Evolutionary conservation across 2,329 filamentous ascomycete species (phyloP).

Genomic region (Botrytis fabae): DNA sequence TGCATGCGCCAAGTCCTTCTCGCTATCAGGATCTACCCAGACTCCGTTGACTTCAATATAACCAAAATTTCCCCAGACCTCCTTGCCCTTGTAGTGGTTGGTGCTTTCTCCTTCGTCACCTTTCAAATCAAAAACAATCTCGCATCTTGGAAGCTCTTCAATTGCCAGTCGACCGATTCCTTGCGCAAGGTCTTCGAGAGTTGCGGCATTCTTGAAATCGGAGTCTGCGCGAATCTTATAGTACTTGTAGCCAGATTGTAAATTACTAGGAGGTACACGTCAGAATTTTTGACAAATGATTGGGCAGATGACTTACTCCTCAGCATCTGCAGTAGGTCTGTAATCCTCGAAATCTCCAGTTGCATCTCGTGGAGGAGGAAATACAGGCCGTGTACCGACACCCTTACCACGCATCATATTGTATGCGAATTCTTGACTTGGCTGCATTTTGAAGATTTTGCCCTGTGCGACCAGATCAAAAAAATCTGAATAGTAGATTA

Average conservation of each 20-base stretch:
- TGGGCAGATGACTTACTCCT: neutral
- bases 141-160: neutral
- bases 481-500: conserved; percentile 13
- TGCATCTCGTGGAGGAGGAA: conserved; percentile 1
- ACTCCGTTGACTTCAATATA: conserved; percentile 32
- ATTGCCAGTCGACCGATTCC: neutral
- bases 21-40: conserved; percentile 40
- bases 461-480: conserved; percentile 5
- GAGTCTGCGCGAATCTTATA: conserved; percentile 1
- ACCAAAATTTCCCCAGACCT: conserved; percentile 35
- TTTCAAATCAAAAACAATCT: conserved; percentile 15
- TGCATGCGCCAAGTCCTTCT: conserved; percentile 30
- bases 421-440: conserved; percentile 16
- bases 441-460: conserved; percentile 4
- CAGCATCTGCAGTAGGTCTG: neutral
- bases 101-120: conserved; percentile 12
- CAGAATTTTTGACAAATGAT: neutral
- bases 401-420: conserved; percentile 22
- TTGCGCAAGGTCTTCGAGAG: neutral
- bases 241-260: conserved; percentile 18
- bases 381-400: conserved; percentile 11
- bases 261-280: neutral
- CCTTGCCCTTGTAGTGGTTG: conserved; percentile 33
- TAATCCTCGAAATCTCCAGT: neutral
- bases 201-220: neutral